Base-by-base conservation (phyloP, 2,329 filamentous ascomycete species). In the Metarhizium humberi region DNA sequence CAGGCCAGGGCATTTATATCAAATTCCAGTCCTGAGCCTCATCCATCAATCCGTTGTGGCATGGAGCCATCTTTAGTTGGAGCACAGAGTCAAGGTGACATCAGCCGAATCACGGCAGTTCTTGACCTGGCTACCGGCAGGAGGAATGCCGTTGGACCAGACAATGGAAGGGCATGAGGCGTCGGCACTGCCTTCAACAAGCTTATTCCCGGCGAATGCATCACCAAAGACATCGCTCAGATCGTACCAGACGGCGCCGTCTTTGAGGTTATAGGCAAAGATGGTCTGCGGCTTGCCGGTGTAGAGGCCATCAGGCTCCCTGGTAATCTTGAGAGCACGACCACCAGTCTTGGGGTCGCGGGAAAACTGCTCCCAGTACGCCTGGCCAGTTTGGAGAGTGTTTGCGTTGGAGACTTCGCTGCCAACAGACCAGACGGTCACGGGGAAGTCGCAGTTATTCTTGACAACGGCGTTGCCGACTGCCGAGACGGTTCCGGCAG, bases 381-480 rank as follows among this genome's bases (percentile, higher is more conserved):
- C 54, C 53, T 64, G 65, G 52, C 62, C 65, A 20, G 61, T 55
- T 5, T 55, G 38, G n/a, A 73, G 61, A 25, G 60, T 63, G 55
- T 61, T 61, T 18, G 65, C 60, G 0, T 57, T 58, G 8, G 61
- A 61, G 55, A 72, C 58, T 20, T 55, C 14, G 55, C 58, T 57
- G 59, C 71, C 71, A 53, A 74, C 71, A 45, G 71, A 70, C 71
- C 71, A 74, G 59, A 71, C 50, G 20, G 68, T 67, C n/a, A 73
- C 69, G 45, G 63, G 54, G 53, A 63, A 60, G 40, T 48, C 20
- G 65, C 72, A 73, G 50, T 68, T 66, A 65, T 74, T 74, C 56
- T 63, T 57, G 53, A 74, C 70, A 42, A 59, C 58, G 47, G 72
- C 71, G 14, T 59, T 62, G 63, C 70, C 71, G 42, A 70, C 47